A percentile compares a stretch with the other conserved stretches of the same genome.
phyloP scores from a whole-genome alignment of 2,329 filamentous ascomycete genomes.

The Exophiala sp. region DNA sequence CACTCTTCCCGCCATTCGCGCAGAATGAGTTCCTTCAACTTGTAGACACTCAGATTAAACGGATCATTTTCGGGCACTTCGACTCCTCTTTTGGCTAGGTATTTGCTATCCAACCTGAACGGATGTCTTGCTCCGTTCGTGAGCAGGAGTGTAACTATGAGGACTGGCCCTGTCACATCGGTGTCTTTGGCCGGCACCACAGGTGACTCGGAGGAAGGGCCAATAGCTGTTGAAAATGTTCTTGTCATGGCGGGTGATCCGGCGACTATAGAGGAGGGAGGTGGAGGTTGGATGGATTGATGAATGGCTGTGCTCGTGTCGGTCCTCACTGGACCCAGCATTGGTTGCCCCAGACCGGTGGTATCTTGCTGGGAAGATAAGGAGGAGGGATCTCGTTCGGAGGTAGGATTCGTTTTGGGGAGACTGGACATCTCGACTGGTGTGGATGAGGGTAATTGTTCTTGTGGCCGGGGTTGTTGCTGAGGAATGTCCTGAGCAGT shows the following conservation, averaged over 20 bases:
- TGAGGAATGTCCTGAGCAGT: slow-evolving; percentile 22
- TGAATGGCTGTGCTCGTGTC: slow-evolving; percentile 26
- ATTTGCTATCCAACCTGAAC: slow-evolving; percentile 84
- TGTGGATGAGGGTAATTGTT: slow-evolving; percentile 14
- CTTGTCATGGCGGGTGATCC: slow-evolving; percentile 15
- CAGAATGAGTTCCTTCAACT: slow-evolving; percentile 88
- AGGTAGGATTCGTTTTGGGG: slow-evolving; percentile 5
- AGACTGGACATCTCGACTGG: slow-evolving; percentile 27
- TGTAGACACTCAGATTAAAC: slow-evolving; percentile 88
- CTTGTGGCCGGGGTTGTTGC: slow-evolving; percentile 12
- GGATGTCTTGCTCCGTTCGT: slow-evolving; percentile 80
- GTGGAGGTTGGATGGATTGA: slow-evolving; percentile 22
- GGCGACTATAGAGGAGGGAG: slow-evolving; percentile 8
- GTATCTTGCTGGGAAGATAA: slow-evolving; percentile 9
- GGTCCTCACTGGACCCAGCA: slow-evolving; percentile 20
- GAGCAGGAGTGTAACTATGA: slow-evolving; percentile 70
- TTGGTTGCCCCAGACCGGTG: slow-evolving; percentile 3
- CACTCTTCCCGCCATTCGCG: slow-evolving; percentile 89
- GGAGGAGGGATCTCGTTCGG: slow-evolving; percentile 9
- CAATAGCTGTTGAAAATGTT: slow-evolving; percentile 27
- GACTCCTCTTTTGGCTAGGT: slow-evolving; percentile 76
- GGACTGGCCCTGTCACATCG: slow-evolving; percentile 41
- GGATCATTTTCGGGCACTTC: slow-evolving; percentile 74
- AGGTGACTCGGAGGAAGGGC: slow-evolving; percentile 27
- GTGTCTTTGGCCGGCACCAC: slow-evolving; percentile 35